Percentiles rank a stretch among this genome's conserved stretches.
Conservation (phyloP, 2,329 filamentous ascomycete species). For the Samsoniella hepiali region DNA sequence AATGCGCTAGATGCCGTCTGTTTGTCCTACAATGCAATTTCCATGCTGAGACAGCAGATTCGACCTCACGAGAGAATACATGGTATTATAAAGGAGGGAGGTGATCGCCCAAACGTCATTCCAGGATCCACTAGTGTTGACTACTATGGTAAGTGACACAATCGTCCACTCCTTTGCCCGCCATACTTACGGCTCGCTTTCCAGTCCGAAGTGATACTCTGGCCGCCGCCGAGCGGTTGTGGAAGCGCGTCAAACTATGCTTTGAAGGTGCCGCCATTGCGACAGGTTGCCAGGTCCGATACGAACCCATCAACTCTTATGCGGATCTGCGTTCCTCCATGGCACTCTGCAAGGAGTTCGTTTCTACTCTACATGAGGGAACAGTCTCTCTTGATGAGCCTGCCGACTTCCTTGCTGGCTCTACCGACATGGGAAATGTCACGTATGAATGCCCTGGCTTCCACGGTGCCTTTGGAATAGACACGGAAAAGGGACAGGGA, state of each 20-base stretch:
- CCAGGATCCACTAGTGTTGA: conserved; percentile 39
- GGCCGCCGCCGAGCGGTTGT: conserved; percentile 26
- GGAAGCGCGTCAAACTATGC: conserved; percentile 30
- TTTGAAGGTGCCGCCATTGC: conserved; percentile 29
- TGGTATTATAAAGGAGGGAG: conserved; percentile 42
- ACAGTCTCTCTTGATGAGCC: conserved; percentile 35
- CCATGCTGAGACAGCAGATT: conserved; percentile 49
- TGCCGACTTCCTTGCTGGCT: conserved; percentile 31
- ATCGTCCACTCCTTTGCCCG: conserved; percentile 18
- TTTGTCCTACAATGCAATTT: conserved; percentile 38
- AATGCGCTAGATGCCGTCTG: conserved; percentile 51
- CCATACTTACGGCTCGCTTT: not conserved
- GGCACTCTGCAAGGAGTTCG: conserved; percentile 39
- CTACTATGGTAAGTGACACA: conserved; percentile 30
- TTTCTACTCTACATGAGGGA: conserved; percentile 36
- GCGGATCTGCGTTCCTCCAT: conserved; percentile 43
- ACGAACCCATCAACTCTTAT: conserved; percentile 32
- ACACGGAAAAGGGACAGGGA: conserved; percentile 30
- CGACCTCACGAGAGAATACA: conserved; percentile 48
- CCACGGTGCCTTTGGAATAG: conserved; percentile 44
- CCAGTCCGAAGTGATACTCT: conserved; percentile 31
- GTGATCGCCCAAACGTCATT: conserved; percentile 41
- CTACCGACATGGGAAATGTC: conserved; percentile 49
- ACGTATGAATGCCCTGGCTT: conserved; percentile 43
- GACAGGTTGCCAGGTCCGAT: conserved; percentile 25